Percentiles rank a stretch among this genome's conserved stretches.
phyloP scores from a whole-genome alignment of 2,329 filamentous ascomycete genomes.

The Fusarium robinianum region DNA sequence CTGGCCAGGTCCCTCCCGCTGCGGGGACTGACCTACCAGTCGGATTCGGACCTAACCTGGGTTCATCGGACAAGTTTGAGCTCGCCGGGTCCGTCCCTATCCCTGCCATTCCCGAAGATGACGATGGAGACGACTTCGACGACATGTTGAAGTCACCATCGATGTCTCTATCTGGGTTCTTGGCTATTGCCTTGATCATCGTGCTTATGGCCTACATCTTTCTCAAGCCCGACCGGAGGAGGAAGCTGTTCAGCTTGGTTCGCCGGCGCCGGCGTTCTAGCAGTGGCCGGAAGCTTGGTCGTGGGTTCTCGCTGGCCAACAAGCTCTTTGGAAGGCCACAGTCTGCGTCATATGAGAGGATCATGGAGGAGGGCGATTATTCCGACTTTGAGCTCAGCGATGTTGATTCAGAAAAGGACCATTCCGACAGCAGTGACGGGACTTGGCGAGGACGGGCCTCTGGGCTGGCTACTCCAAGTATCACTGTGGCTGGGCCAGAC shows the following conservation, averaged over 20 bases:
- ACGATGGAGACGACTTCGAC: slow-evolving; percentile 60
- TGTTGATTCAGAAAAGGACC: slow-evolving; percentile 65
- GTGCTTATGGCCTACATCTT: slow-evolving; percentile 72
- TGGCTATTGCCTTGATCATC: slow-evolving; percentile 78
- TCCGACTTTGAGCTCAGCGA: slow-evolving; percentile 79
- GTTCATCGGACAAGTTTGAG: slow-evolving; percentile 78
- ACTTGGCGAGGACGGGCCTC: slow-evolving; percentile 63
- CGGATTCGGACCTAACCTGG: slow-evolving; percentile 88
- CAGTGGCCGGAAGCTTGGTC: slow-evolving; percentile 46
- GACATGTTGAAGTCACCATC: slow-evolving; percentile 71
- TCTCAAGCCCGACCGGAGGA: slow-evolving; percentile 75
- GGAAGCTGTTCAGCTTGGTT: slow-evolving; percentile 37
- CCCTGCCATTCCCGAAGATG: slow-evolving; percentile 45
- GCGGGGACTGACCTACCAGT: slow-evolving; percentile 68
- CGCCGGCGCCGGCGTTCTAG: slow-evolving; percentile 37
- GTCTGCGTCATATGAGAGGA: slow-evolving; percentile 71
- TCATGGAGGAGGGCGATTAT: slow-evolving; percentile 78
- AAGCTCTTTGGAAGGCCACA: slow-evolving; percentile 68
- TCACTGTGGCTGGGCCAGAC: slow-evolving; percentile 59
- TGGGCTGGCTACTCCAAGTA: slow-evolving; percentile 69
- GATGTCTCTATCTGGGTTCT: slow-evolving; percentile 71
- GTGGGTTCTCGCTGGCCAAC: slow-evolving; percentile 58
- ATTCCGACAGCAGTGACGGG: slow-evolving; percentile 64
- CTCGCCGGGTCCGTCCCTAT: slow-evolving; percentile 66
- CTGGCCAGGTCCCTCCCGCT: slow-evolving; percentile 82